Evolutionary conservation across 495 filamentous ascomycete genomes (phyloP), one percentile per base, ranked within the genome.

Genomic region (Lepidopterella palustris): DNA sequence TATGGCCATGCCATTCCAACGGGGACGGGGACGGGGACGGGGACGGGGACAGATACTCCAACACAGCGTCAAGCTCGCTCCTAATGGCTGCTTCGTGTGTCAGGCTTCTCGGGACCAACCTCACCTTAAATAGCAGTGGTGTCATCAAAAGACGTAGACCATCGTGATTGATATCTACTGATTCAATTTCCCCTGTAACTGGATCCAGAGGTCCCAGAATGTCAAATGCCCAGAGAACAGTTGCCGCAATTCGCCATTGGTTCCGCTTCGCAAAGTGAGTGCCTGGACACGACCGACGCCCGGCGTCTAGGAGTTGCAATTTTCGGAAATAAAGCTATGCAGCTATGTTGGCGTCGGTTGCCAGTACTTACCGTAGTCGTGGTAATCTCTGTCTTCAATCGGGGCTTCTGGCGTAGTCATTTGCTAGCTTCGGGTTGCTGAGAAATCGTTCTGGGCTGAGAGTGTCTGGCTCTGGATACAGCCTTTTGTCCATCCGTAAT

Each of bases 261-360:
- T 71, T 79, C n/a, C 73, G 74, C 57, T 85, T 82, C 0, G 84
- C 84, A 1, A 87, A 65, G 45, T 80, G 71, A 2, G 79, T 79
- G 0, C 83, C 84, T 0, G 80, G 77, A 62, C 84, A 87, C 21
- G 82, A 73, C 0, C 84, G 74, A 3, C 83, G 74, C 0, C 84
- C 84, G 4, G 79, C 81, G n/a, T n/a, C n/a, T n/a, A n/a, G n/a
- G n/a, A n/a, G n/a, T n/a, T n/a, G n/a, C n/a, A n/a, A n/a, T n/a
- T n/a, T n/a, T n/a, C n/a, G n/a, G n/a, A n/a, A n/a, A n/a, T n/a
- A n/a, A n/a, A n/a, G n/a, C n/a, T n/a, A n/a, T n/a, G n/a, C n/a
- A n/a, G n/a, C n/a, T n/a, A n/a, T n/a, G n/a, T n/a, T n/a, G n/a
- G n/a, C n/a, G n/a, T n/a, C n/a, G n/a, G n/a, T n/a, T n/a, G n/a